A percentile compares a stretch with the other conserved stretches of the same genome.
These are phyloP conservation scores for Geosiphon pyriformis DNA, from an alignment of 192 early-diverging fungal species.

Conservation along the genomic window DNA sequence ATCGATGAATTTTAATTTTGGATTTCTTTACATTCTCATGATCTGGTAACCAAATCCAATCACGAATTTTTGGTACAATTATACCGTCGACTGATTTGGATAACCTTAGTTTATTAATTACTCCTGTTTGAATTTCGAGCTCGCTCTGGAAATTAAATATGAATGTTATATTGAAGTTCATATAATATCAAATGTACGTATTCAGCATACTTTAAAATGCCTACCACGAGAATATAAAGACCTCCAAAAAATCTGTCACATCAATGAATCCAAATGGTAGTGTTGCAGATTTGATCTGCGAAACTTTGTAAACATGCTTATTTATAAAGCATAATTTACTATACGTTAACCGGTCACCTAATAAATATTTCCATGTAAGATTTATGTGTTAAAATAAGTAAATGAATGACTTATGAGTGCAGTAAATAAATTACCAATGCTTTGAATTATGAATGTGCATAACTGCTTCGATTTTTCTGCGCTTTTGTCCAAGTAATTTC, in stretches of 20 bases:
- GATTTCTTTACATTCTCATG: too few species aligned
- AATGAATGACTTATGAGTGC: too few species aligned
- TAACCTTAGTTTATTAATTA: slow-evolving; percentile 9
- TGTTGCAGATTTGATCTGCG: slow-evolving; percentile 12
- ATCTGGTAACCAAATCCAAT: background rate
- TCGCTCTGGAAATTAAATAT: slow-evolving; percentile 5
- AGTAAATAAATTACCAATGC: slow-evolving; percentile 16
- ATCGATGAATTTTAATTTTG: too few species aligned
- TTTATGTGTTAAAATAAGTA: slow-evolving; percentile 16
- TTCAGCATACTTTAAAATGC: slow-evolving; percentile 9
- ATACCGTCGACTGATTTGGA: slow-evolving; percentile 6
- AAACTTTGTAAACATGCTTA: slow-evolving; percentile 23
- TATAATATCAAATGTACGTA: slow-evolving; percentile 8
- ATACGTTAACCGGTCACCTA: slow-evolving; percentile 18
- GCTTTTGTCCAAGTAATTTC: slow-evolving; percentile 17
- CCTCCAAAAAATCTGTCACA: slow-evolving; percentile 9
- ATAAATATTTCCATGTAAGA: slow-evolving; percentile 16
- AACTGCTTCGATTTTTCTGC: slow-evolving; percentile 14
- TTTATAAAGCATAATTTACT: slow-evolving; percentile 17
- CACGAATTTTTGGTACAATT: background rate
- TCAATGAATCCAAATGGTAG: slow-evolving; percentile 16
- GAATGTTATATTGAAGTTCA: slow-evolving; percentile 4
- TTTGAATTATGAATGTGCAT: slow-evolving; percentile 14
- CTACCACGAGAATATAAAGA: slow-evolving; percentile 8
- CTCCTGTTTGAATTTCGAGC: slow-evolving; percentile 6